Percentiles rank a stretch among this genome's conserved stretches.
These are phyloP conservation scores for Pseudocercospora fuligena DNA, from an alignment of 2,329 filamentous ascomycete genomes.

Conservation along the genomic window DNA sequence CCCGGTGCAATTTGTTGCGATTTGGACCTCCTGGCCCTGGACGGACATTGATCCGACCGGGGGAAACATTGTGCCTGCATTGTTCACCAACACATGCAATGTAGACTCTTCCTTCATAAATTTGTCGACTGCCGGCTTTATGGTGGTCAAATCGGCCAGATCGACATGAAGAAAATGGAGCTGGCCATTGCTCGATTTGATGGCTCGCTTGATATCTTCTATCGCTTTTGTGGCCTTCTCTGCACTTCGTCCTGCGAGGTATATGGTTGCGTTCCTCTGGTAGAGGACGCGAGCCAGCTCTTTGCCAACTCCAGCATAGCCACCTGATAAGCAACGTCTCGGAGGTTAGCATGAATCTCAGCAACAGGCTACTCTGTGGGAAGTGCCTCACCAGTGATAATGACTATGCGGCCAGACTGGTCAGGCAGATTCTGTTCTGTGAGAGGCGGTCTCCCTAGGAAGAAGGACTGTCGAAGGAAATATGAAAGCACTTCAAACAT, in stretches of 20 bases:
- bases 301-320: conserved; percentile 55
- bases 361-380: too few species aligned
- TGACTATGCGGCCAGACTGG: conserved; percentile 52
- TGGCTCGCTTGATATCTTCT: conserved; percentile 45
- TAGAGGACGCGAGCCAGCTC: conserved; percentile 62
- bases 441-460: conserved; percentile 42
- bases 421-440: conserved; percentile 51
- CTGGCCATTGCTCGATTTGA: conserved; percentile 45
- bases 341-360: too few species aligned
- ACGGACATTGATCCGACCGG: conserved; percentile 41
- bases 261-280: conserved; percentile 58
- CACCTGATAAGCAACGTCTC: conserved; percentile 32
- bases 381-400: conserved; percentile 51
- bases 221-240: conserved; percentile 55
- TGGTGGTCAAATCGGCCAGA: conserved; percentile 41
- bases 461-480: neutral
- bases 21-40: conserved; percentile 42
- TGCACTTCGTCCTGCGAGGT: conserved; percentile 56
- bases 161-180: conserved; percentile 57
- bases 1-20: conserved; percentile 43
- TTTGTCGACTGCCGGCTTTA: conserved; percentile 40
- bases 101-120: conserved; percentile 43
- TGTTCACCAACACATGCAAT: conserved; percentile 49
- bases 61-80: conserved; percentile 41
- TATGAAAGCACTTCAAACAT: neutral